Evolutionary conservation across 1,284 basidiomycete genomes (phyloP), one percentile per base, ranked within the genome.

Genomic region (Ustilago xerochloae): DNA sequence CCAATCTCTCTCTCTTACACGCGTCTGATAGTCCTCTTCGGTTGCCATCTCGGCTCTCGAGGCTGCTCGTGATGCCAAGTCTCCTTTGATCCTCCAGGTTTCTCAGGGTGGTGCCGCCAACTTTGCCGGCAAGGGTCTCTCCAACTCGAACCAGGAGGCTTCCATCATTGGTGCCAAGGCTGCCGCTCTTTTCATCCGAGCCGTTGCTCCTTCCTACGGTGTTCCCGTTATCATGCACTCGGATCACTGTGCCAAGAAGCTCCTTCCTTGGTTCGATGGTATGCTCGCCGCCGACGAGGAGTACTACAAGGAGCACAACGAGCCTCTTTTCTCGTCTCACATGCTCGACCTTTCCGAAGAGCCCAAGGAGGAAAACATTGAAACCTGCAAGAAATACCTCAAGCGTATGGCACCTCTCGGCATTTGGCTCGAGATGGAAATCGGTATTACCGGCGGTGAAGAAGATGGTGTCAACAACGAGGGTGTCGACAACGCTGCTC

Each of bases 311-410:
- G 87, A 82, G 80, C 89, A 97, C 88, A 89, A 91, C 75, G 93
- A 93, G 85, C 90, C 97, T 48, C 91, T 99, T 66, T 98, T 96
- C 90, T 96, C 93, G 69, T 98, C 96, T 36, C 97, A 99, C 92
- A 99, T 99, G 97, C 91, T 99, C 80, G 97, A 99, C 87, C 90
- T 99, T 78, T 98, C 95, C 57, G 97, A 99, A 85, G 96, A 99
- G 87, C 86, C 93, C 85, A 97, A 98, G 87, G 95, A 96, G 81
- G 89, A 98, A 85, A 99, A 99, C 89, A 99, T 99, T 84, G 90
- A 88, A 63, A 93, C 88, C 55, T 99, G 97, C 86, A 92, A 89
- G 70, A 90, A 94, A 86, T 99, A 99, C 89, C 96, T 99, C 86
- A 89, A 91, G 86, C 93, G 93, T 85, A 93, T 99, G 94, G 92